Conservation (phyloP, 1,284 basidiomycete genomes). For the Dichomitus squalens region DNA sequence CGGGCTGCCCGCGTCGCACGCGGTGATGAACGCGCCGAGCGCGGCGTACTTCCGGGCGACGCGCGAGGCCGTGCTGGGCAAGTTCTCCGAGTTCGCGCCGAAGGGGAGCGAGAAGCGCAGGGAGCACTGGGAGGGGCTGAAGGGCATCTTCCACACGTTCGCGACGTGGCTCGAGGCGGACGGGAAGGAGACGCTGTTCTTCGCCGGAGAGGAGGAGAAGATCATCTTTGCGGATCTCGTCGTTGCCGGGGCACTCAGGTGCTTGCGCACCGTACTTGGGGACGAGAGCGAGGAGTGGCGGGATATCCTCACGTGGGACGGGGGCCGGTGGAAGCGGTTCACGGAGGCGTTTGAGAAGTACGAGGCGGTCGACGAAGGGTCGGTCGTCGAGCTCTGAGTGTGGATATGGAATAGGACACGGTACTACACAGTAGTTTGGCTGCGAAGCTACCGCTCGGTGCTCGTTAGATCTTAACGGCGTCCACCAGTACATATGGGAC, state of each 20-base stretch:
- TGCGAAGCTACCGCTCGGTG: too few relatives aligned
- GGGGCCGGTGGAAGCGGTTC: conserved; percentile 41
- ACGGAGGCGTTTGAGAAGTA: conserved; percentile 38
- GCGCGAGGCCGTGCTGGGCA: conserved; percentile 18
- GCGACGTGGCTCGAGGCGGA: conserved; percentile 20
- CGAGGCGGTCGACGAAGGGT: conserved; percentile 16
- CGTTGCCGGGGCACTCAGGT: conserved; percentile 32
- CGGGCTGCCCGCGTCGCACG: conserved; percentile 4
- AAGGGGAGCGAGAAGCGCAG: conserved; percentile 15
- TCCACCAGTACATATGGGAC: too few relatives aligned
- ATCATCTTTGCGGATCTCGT: conserved; percentile 40
- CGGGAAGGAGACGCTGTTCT: conserved; percentile 15
- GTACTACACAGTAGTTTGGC: too few relatives aligned
- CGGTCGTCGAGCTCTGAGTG: background rate
- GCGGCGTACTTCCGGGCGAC: conserved; percentile 26
- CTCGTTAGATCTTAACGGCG: too few relatives aligned
- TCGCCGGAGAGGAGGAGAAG: conserved; percentile 24
- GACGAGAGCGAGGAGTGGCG: conserved; percentile 42
- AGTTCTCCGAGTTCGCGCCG: conserved; percentile 27
- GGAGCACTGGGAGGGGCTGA: conserved; percentile 16
- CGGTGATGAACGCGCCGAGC: conserved; percentile 16
- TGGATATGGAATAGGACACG: too few relatives aligned
- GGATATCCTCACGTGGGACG: conserved; percentile 36
- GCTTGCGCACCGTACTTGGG: conserved; percentile 35
- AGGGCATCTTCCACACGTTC: conserved; percentile 16